These are phyloP conservation scores for Erysimum cheiri DNA, from an alignment of 441 rosid species.

Conservation along the genomic window DNA sequence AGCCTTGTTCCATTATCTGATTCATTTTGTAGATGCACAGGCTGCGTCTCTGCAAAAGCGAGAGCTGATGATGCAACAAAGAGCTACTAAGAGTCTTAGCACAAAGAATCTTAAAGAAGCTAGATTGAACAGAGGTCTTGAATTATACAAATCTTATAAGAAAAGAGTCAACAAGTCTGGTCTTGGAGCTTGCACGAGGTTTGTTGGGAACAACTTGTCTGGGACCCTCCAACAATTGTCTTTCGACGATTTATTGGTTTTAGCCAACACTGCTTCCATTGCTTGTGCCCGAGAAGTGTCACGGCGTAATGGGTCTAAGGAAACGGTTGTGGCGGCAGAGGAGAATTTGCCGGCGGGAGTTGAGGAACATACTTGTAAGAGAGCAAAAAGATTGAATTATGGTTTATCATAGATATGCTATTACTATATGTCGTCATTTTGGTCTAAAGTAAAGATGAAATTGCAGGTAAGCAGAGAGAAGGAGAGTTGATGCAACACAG, in stretches of 20 bases:
- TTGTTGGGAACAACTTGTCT: not conserved
- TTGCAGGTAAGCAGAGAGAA: constrained; percentile 5
- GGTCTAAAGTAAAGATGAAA: not conserved
- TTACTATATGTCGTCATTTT: not conserved
- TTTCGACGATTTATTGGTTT: not conserved
- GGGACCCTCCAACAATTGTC: not conserved
- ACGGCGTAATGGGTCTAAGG: not conserved
- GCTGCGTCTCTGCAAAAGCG: not conserved
- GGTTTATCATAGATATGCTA: not conserved
- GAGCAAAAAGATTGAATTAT: not conserved
- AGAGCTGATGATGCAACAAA: not conserved
- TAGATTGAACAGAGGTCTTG: constrained; percentile 9
- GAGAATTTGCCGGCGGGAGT: not conserved
- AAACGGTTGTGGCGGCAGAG: not conserved
- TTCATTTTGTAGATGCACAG: not conserved
- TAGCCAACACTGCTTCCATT: not conserved
- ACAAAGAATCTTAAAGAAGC: not conserved
- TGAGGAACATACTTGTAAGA: not conserved
- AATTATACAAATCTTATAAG: not conserved
- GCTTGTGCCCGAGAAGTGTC: not conserved
- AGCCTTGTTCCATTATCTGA: not conserved
- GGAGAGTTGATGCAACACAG: not conserved
- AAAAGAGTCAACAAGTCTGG: not conserved
- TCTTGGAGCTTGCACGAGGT: not conserved
- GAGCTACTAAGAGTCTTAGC: not conserved